Evolutionary conservation across 345 rosid genomes (phyloP).

Genomic region (Hibiscus syriacus): DNA sequence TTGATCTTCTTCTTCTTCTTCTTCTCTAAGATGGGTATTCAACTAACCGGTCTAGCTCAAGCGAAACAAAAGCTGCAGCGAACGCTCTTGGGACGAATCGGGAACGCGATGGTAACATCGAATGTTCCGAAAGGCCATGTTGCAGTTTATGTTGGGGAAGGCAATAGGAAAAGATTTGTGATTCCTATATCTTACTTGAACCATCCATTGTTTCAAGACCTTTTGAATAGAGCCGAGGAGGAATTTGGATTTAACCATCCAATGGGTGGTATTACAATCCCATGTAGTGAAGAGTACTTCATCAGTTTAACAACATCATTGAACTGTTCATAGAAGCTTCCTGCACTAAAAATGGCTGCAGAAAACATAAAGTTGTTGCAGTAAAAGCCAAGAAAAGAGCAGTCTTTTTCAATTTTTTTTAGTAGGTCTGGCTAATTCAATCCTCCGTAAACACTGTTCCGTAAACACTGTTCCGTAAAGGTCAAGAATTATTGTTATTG

Average conservation of each 20-base stretch:
- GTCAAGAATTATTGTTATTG: background rate
- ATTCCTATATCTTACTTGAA: conserved; percentile 16
- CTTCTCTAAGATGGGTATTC: conserved; percentile 14
- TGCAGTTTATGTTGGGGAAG: conserved; percentile 19
- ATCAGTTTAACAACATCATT: conserved; percentile 22
- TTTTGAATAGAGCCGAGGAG: conserved; percentile 12
- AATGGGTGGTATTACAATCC: conserved; percentile 15
- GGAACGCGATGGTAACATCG: conserved; percentile 3
- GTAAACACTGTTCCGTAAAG: too few relatives aligned
- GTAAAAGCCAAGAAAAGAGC: background rate
- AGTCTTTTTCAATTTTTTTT: conserved; percentile 21
- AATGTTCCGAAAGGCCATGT: conserved; percentile 17
- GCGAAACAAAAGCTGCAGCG: conserved; percentile 13
- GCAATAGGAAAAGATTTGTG: conserved; percentile 12
- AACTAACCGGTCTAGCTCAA: conserved; percentile 3
- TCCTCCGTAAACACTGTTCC: conserved; percentile 5
- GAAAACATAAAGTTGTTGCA: background rate
- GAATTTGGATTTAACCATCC: conserved; percentile 19
- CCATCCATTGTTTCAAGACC: conserved; percentile 16
- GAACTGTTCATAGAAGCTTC: conserved; percentile 32
- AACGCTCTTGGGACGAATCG: conserved; percentile 1
- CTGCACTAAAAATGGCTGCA: background rate
- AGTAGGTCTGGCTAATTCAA: background rate
- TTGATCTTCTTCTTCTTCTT: background rate
- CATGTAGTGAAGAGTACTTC: conserved; percentile 15